These are phyloP conservation scores for Cucumis sativus DNA, from an alignment of 306 rosid genomes.

Conservation along the genomic window DNA sequence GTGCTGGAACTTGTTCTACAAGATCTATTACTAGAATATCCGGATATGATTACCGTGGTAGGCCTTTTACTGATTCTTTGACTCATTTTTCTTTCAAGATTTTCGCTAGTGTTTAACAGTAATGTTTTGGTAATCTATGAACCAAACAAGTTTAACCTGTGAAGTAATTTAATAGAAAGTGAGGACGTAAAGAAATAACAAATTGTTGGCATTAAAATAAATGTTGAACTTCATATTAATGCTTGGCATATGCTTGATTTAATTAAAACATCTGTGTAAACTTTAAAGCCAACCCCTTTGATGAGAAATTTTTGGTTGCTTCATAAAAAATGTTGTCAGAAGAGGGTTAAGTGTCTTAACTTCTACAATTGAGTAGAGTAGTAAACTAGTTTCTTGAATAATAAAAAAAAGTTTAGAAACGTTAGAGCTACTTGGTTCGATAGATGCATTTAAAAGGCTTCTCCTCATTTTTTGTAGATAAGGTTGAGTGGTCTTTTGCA, in stretches of 20 bases:
- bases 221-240: neutral
- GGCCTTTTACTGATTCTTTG: neutral
- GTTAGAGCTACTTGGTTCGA: neutral
- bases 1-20: conserved; percentile 69
- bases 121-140: neutral
- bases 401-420: neutral
- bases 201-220: neutral
- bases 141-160: neutral
- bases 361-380: neutral
- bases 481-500: conserved; percentile 78
- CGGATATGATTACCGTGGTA: conserved; percentile 72
- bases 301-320: neutral
- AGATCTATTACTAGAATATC: conserved; percentile 49
- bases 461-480: conserved; percentile 36
- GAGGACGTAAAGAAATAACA: neutral
- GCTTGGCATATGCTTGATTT: neutral
- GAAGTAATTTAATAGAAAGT: neutral
- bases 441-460: neutral
- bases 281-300: neutral
- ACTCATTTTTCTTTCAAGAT: neutral
- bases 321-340: neutral
- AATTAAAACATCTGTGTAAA: neutral
- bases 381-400: neutral
- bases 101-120: neutral
- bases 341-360: neutral